Base-by-base conservation (phyloP, 495 filamentous ascomycete species). In the Penicillium coffeae region DNA sequence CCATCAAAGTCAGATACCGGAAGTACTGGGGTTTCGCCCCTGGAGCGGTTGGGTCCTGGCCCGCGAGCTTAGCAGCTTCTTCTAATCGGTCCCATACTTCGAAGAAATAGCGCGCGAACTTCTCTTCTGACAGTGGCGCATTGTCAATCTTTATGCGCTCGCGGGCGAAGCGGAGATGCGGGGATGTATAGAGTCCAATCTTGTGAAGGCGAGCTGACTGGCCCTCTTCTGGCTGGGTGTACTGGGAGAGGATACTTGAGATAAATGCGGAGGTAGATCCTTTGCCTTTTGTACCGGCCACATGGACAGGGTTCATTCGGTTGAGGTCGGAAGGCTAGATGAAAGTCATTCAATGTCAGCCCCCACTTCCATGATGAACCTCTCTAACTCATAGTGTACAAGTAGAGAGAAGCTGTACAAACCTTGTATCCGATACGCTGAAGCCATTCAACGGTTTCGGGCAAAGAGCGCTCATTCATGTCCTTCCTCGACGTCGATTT, bases 201-300 rank as follows among this genome's bases (percentile, higher is more conserved):
- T 84, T 88, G 38, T 63, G 65, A 1, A 81, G 46, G 3, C 49
- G 53, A 60, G 32, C 63, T 10, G 50, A 58, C 40, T 56, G 62
- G 48, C 20, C 65, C 32, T 21, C 54, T 51, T 44, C 66, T 56
- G 58, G 71, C 6, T 69, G 45, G 38, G 66, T 69, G 51, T 85
- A 85, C 55, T 86, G 81, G 4, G 74, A 64, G 4, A 87, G 71
- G 48, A 81, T 79, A 14, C 78, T 76, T 32, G 81, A 78, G 48
- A 84, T 70, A 38, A 71, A 74, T 39, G 74, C 63, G 18, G 72
- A 70, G 34, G 72, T 73, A 32, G 72, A 72, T 36, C 91, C 91
- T 70, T 96, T 96, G 48, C 91, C 91, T 72, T 96, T 96, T 10
- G 90, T 95, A 33, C 91, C 91, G 10, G 90, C 86, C 16, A 96